Conservation (phyloP, 352 stramenopile species). For the Pythium oligandrum region DNA sequence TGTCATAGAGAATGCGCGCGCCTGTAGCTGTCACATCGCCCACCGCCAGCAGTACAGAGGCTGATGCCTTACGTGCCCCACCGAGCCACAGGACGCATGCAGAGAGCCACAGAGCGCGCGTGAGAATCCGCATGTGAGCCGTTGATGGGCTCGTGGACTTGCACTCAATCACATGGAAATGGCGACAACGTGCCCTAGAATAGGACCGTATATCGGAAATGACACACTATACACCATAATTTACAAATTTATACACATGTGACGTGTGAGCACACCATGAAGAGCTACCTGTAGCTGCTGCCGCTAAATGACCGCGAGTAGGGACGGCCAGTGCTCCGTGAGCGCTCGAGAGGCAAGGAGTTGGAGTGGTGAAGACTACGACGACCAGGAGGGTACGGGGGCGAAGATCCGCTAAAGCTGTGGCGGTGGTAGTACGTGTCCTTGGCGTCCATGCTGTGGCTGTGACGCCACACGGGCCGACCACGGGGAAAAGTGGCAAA, state of each 20-base stretch:
- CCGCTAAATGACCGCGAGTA: neutral
- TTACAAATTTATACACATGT: too few species aligned
- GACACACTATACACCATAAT: too few species aligned
- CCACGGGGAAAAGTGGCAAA: conserved; percentile 51
- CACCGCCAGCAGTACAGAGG: conserved; percentile 30
- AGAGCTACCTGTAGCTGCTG: neutral
- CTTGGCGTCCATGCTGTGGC: conserved; percentile 60
- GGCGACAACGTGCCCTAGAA: too few species aligned
- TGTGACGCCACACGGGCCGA: conserved; percentile 55
- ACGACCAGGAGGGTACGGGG: neutral
- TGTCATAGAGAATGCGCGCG: conserved; percentile 50
- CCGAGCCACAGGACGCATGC: neutral
- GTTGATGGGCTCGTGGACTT: too few species aligned
- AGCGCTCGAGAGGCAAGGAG: conserved; percentile 51
- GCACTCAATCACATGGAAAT: too few species aligned
- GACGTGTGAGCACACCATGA: too few species aligned
- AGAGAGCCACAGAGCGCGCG: neutral
- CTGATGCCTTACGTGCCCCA: neutral
- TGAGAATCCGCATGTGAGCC: too few species aligned
- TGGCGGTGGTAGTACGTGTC: conserved; percentile 27
- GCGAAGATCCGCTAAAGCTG: neutral
- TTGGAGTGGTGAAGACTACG: conserved; percentile 44
- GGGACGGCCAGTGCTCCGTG: conserved; percentile 20
- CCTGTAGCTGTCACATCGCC: conserved; percentile 38
- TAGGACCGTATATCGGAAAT: too few species aligned